Evolutionary conservation across 2,329 filamentous ascomycete species (phyloP), one percentile per base, ranked within the genome.

Genomic region (Lecanicillium sp.): DNA sequence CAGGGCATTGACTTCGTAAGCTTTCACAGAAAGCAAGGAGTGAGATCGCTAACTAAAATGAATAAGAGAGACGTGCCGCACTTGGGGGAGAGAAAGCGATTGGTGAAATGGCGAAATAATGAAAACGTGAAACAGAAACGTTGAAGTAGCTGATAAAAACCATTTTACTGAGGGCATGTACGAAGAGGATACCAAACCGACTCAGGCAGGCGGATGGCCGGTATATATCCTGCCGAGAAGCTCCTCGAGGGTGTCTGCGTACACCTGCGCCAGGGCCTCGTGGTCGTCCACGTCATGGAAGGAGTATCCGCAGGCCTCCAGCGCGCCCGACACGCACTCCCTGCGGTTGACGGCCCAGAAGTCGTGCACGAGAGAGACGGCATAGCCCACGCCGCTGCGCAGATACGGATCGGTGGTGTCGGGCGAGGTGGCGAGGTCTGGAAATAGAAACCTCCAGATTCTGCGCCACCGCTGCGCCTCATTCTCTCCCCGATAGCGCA

Each of bases 261-360:
- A 39, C 17, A 46, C 26, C 5, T 19, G 14, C 3, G 21, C 3
- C 19, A 51, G 27, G 47, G 55, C 15, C 29, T 45, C 15, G 39
- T 37, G 12, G 49, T 52, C 10, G 7, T 55, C 59, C 1, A 62
- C 51, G 51, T 69, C 58, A 15, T 55, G 53, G 1, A 59, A 6
- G 19, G 17, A 14, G 14, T 36, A 12, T 4, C 43, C 43, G 24
- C 17, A 38, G 10, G 33, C 33, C 14, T 29, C 9, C 9, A 45
- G 17, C 11, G 23, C 33, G n/a, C 5, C 19, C 3, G 33, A 11
- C 23, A 45, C 24, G n/a, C 43, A 45, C 2, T 17, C 24, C 19
- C 15, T n/a, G 6, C n/a, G 19, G 14, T 27, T 7, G 17, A 23
- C n/a, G 11, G 17, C 8, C 43, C 43, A 45, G n/a, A 38, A 38